phyloP scores from a whole-genome alignment of 1,284 basidiomycete species.

The Fereydounia khargensis region DNA sequence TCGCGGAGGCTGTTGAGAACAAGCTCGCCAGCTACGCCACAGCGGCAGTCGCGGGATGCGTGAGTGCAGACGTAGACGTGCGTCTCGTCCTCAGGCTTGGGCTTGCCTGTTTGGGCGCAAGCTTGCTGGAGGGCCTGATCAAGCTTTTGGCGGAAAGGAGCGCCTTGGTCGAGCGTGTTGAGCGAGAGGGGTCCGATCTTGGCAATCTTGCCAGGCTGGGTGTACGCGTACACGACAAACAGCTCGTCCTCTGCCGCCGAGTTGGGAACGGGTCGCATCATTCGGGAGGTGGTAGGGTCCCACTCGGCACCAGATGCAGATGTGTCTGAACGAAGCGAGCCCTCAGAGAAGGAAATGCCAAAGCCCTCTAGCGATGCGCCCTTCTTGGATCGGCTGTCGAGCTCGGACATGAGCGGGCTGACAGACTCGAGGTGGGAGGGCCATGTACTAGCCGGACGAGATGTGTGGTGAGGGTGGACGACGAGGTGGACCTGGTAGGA shows the following conservation, averaged over 20 bases:
- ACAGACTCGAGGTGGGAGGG: conserved; percentile 43
- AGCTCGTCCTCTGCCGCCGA: conserved; percentile 36
- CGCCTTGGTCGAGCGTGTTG: conserved; percentile 27
- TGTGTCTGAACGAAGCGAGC: conserved; percentile 4
- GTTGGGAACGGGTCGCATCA: conserved; percentile 36
- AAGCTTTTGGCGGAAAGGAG: conserved; percentile 12
- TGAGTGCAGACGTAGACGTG: conserved; percentile 58
- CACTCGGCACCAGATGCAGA: conserved; percentile 7
- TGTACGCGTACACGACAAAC: conserved; percentile 38
- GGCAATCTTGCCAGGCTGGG: conserved; percentile 33
- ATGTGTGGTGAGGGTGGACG: conserved; percentile 27
- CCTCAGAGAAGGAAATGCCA: conserved; percentile 38
- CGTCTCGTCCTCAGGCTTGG: conserved; percentile 17
- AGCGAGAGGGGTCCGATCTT: conserved; percentile 39
- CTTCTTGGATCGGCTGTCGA: conserved; percentile 31
- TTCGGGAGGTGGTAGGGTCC: conserved; percentile 35
- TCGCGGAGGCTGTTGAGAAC: conserved; percentile 42
- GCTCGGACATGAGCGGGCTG: conserved; percentile 43
- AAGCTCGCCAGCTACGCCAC: conserved; percentile 54
- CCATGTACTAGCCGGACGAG: conserved; percentile 34
- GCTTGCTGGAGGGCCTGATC: conserved; percentile 19
- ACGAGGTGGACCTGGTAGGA: conserved; percentile 46
- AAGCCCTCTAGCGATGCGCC: conserved; percentile 44
- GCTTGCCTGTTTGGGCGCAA: conserved; percentile 13
- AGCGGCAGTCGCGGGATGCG: conserved; percentile 56